Base-by-base conservation (phyloP, 805 yeast species). In the Jamesozyma jinghongensis region DNA sequence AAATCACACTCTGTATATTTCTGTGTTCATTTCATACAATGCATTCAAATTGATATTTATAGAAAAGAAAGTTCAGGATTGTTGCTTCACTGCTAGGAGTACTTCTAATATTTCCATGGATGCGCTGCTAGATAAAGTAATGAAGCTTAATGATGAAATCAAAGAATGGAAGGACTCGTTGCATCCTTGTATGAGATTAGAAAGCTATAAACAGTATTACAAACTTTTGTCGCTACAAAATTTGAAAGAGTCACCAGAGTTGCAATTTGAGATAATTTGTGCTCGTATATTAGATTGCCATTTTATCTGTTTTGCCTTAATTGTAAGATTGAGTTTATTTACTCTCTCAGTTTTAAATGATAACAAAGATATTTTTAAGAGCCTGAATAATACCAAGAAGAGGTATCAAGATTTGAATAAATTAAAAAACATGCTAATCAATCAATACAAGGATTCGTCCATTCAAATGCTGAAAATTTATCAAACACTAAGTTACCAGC, bases 401-500 rank as follows among this genome's bases (percentile, higher is more conserved):
- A 13, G 3, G 3, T 19, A 19, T 14, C 26, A 34, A 34, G 37
- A 38, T 28, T 10, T 26, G n/a, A 29, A 19, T 14, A 27, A 33
- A 5, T 30, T 40, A 3, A 37, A 34, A 18, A 42, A n/a, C 27
- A 22, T 31, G 17, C 40, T 40, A 27, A 35, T 20, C 18, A 29
- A 13, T 14, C 40, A 29, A 32, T 50, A 29, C 10, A 17, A 35
- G 16, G 41, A 38, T 10, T 20, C 40, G 13, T 36, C 44, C 13
- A 41, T 51, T n/a, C 48, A 46, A 25, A 49, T 50, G 37, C 30
- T 54, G 11, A 42, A 45, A 27, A 41, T 52, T 3, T 54, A 49
- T 34, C 41, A 43, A 16, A 41, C 43, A n/a, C 42, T 49, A 17
- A 49, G 45, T 4, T 40, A 48, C 33, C 50, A 49, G 19, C 53